phyloP scores from a whole-genome alignment of 2,329 filamentous ascomycete species.

The Sarocladium kiliense region DNA sequence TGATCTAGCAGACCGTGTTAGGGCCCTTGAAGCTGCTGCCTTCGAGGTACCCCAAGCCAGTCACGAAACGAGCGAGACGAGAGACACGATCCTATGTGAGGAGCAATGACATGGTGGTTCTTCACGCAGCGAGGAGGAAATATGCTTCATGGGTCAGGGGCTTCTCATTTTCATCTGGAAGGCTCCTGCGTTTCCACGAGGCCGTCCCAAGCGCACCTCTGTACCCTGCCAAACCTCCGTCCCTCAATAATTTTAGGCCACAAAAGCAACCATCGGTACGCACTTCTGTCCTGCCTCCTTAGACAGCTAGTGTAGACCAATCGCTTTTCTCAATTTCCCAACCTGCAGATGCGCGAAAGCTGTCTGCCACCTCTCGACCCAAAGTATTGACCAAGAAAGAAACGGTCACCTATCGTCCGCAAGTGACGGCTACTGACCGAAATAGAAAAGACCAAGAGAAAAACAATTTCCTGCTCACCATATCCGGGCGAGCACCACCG shows the following conservation, averaged over 20 bases:
- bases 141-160: background rate
- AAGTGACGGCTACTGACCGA: background rate
- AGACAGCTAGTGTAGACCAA: conserved; percentile 9
- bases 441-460: background rate
- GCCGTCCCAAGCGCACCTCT: background rate
- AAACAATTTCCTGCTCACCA: background rate
- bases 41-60: conserved; percentile 1
- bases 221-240: background rate
- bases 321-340: background rate
- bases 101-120: background rate
- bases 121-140: background rate
- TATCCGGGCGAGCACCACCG: background rate
- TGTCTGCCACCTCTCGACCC: conserved; percentile 3
- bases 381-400: conserved; percentile 4
- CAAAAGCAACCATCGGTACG: background rate
- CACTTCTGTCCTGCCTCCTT: conserved; percentile 4
- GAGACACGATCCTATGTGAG: background rate
- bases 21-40: conserved; percentile 42
- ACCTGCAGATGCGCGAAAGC: background rate
- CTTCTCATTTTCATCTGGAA: background rate
- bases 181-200: background rate
- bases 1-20: conserved; percentile 71
- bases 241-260: background rate
- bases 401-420: background rate
- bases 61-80: background rate